Evolutionary conservation across 2,329 filamentous ascomycete genomes (phyloP), one percentile per base, ranked within the genome.

Genomic region (Fusarium sp.): DNA sequence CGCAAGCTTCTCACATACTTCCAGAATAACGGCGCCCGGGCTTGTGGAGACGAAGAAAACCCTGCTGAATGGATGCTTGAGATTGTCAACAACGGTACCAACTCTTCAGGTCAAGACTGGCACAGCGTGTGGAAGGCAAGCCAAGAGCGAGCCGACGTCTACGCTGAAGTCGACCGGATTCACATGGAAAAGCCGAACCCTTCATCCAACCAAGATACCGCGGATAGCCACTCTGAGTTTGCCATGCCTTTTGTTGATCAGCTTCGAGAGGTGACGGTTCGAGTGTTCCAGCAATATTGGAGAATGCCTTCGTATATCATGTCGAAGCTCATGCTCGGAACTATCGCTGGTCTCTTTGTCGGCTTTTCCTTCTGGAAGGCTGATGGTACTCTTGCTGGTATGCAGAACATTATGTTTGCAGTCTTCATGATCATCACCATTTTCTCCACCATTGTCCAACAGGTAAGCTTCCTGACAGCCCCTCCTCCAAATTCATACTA

Each of bases 351-450:
- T 11, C 85, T 96, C 2, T 95, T 95, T 79, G 92, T 95, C 68
- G 93, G 93, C 1, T 93, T 94, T 80, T 92, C 91, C 0, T 94
- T 95, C 81, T 94, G 86, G 83, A 56, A 85, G 6, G 79, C 85
- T 7, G 66, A 89, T 8, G 86, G 86, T 63, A 90, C 89, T 0
- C 84, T 89, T 58, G 90, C 92, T 29, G 93, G 93, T 16, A 88
- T 95, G 74, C 92, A 94, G 77, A 93, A 93, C 79, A 89, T 93
- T 59, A 86, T 95, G 80, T 95, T 95, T 81, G 87, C 88, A 52
- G 90, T 94, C 50, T 95, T 95, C 83, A 92, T 95, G 90, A 82
- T 95, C 61, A 88, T 90, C 66, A 94, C 92, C 25, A 92, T 95
- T 79, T 95, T 95, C 80, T 89, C 90, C 18, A 89, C 91, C 16